Conservation (phyloP, 2,329 filamentous ascomycete genomes). For the Alternaria panax region DNA sequence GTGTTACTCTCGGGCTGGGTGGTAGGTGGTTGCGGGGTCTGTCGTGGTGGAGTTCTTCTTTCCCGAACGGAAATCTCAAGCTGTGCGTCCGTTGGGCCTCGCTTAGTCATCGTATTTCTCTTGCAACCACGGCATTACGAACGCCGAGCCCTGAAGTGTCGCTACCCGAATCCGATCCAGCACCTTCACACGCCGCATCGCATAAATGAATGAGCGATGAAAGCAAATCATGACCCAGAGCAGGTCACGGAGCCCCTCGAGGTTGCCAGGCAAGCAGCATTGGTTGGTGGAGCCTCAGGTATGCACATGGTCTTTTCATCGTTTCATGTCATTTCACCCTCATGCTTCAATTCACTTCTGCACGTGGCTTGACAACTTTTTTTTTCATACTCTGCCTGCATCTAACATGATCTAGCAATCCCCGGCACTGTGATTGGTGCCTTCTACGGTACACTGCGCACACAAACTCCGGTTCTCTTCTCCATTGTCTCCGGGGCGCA, state of each 20-base stretch:
- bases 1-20: constrained; percentile 35
- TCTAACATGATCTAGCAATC: constrained; percentile 57
- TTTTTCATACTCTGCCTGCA: neutral
- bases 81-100: constrained; percentile 28
- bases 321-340: neutral
- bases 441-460: constrained; percentile 62
- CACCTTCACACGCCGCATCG: constrained; percentile 3
- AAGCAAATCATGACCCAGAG: constrained; percentile 26
- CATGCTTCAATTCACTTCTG: neutral
- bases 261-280: constrained; percentile 33
- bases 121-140: constrained; percentile 15
- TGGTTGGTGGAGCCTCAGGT: constrained; percentile 42
- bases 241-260: constrained; percentile 39
- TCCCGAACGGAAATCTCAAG: constrained; percentile 34
- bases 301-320: constrained; percentile 22
- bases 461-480: constrained; percentile 72
- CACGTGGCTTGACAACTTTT: neutral
- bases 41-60: constrained; percentile 27
- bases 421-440: constrained; percentile 67
- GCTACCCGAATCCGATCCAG: constrained; percentile 3
- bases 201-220: constrained; percentile 36
- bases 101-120: constrained; percentile 26
- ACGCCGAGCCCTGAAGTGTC: constrained; percentile 8
- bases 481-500: constrained; percentile 76
- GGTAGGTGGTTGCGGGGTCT: constrained; percentile 34